Percentiles rank a stretch among this genome's conserved stretches.
Evolutionary conservation across 1,284 basidiomycete genomes (phyloP).

Genomic region (Cutaneotrichosporon sp.): DNA sequence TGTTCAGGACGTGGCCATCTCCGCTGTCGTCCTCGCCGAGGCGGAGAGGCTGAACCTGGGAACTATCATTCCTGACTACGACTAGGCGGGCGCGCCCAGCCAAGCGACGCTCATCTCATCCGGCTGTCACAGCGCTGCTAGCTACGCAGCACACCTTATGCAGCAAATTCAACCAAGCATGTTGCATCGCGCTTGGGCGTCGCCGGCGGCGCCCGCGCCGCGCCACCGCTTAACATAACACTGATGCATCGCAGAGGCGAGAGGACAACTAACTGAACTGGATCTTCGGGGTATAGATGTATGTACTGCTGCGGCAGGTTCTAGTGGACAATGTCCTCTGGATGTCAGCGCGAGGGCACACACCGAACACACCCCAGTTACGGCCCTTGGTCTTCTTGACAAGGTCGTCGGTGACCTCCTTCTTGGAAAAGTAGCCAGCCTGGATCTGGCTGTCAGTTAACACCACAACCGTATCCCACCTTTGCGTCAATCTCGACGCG

Average conservation of each 20-base stretch:
- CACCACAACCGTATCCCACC: conserved; percentile 14
- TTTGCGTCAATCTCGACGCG: conserved; percentile 94
- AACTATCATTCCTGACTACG: conserved; percentile 32
- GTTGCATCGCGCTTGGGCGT: no score
- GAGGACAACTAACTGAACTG: not conserved
- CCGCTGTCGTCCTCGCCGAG: conserved; percentile 37
- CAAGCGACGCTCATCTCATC: no score
- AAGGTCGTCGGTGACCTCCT: conserved; percentile 64
- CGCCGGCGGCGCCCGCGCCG: no score
- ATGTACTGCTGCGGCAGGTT: not conserved
- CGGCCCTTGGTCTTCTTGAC: conserved; percentile 79
- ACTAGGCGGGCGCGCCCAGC: conserved; percentile 15
- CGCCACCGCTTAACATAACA: no score
- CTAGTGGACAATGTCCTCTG: conserved; percentile 32
- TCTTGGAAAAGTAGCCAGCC: conserved; percentile 82
- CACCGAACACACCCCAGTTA: conserved; percentile 60
- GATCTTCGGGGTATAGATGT: not conserved
- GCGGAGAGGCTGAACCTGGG: conserved; percentile 37
- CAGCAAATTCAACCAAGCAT: no score
- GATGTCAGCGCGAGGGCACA: not conserved
- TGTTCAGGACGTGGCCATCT: conserved; percentile 49
- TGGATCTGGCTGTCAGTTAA: conserved; percentile 56
- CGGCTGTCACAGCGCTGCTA: not conserved
- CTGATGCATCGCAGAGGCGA: conserved; percentile 4
- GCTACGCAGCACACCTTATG: no score